phyloP scores from a whole-genome alignment of 2,329 filamentous ascomycete species.

The Talaromyces sp. region DNA sequence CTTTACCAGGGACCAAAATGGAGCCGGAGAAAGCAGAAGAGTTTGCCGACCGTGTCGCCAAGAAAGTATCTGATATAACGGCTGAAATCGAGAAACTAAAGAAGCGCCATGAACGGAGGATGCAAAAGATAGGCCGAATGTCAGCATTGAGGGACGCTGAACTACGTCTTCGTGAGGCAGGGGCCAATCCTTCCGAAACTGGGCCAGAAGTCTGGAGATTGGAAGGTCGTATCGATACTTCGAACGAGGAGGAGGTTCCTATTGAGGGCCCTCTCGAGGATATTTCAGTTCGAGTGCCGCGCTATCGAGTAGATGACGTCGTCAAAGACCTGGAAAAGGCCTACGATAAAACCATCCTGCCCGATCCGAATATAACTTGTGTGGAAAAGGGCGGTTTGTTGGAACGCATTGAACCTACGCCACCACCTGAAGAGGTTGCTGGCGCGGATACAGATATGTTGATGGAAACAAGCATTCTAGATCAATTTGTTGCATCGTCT shows the following conservation, averaged over 20 bases:
- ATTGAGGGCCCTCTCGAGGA: constrained; percentile 21
- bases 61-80: constrained; percentile 66
- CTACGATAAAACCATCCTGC: constrained; percentile 61
- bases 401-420: constrained; percentile 45
- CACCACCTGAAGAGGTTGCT: constrained; percentile 29
- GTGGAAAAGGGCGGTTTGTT: constrained; percentile 73
- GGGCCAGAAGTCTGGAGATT: constrained; percentile 60
- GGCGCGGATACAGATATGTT: constrained; percentile 27
- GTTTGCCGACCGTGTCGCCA: constrained; percentile 71
- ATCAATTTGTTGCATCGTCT: constrained; percentile 30
- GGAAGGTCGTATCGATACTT: constrained; percentile 47
- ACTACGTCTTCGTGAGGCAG: constrained; percentile 63
- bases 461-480: constrained; percentile 32
- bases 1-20: constrained; percentile 54
- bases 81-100: constrained; percentile 83
- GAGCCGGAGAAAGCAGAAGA: constrained; percentile 73
- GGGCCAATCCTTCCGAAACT: constrained; percentile 50
- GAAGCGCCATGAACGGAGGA: constrained; percentile 66
- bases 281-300: constrained; percentile 40
- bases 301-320: constrained; percentile 60
- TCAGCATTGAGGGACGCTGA: constrained; percentile 69
- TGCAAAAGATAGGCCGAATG: constrained; percentile 68
- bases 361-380: constrained; percentile 61
- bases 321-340: constrained; percentile 67
- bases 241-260: constrained; percentile 31